Evolutionary conservation across 164 flowering plant species (phyloP), one percentile per base, ranked within the genome.

Genomic region (Saururus chinensis): DNA sequence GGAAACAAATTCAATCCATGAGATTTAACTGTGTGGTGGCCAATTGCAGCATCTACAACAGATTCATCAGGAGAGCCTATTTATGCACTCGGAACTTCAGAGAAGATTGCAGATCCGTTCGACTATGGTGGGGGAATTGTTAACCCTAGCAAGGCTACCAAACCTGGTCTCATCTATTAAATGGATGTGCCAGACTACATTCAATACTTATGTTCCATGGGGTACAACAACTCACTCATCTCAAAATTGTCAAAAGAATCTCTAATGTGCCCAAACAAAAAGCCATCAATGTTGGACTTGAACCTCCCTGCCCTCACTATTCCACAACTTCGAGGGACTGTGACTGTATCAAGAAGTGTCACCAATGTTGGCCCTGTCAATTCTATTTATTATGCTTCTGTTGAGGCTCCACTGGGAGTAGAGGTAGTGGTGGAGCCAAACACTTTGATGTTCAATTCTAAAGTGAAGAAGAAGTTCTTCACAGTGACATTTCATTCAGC

Each of bases 121-220:
- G 87, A 81, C 64, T 84, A 69, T 64, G 88, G 85, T 58, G 88
- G 83, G 76, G 87, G 89, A 9, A 73, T 69, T 60, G 81, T 81
- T 1, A 48, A 82, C 66, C 82, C 92, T 5, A 80, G 78, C 68
- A 72, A 67, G 58, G 89, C 83, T 24, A 48, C 75, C 19, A 65
- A 67, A 30, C 85, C 82, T 6, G 82, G 85, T 19, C 80, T 80
- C 41, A 55, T 77, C 30, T 77, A 70, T 59, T 56, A 77, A 61
- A 70, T 58, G 19, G 66, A 48, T 40, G 60, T 35, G 1, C 57
- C 53, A 0, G 79, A 77, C 64, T 75, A 81, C 61, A 41, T 74
- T 25, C 60, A 66, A 10, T 79, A 53, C 56, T 22, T 53, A 51
- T 84, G 88, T 35, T 67, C 78, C n/a, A 70, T 75, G 77, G 85